Evolutionary conservation across 768 basidiomycete species (phyloP), one percentile per base, ranked within the genome.

Genomic region (Suillus subalutaceus): DNA sequence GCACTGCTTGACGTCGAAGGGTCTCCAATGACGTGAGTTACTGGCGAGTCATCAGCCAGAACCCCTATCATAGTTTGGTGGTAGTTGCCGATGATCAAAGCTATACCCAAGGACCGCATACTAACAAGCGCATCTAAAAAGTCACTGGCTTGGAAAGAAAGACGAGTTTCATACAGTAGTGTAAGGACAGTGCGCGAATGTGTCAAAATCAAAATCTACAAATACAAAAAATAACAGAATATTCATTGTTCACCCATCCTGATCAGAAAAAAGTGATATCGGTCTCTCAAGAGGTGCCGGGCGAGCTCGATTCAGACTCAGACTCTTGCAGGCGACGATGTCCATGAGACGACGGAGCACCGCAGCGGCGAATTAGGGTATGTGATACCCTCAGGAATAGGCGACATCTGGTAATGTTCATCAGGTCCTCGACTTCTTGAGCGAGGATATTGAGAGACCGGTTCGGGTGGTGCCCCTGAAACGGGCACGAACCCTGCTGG

Each of bases 281-380:
- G 77, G 75, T 15, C 75, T 71, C 55, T 66, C 66, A 0, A 77
- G 69, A 18, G 77, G 65, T 16, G 75, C 77, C 6, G 75, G n/a
- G 77, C 44, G 75, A 77, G 9, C 48, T 69, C 20, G 69, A 68
- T 13, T 66, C 72, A 23, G 67, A 71, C 1, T 66, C 72, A 23
- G 67, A 71, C 1, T 61, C 63, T 10, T 53, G 35, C 0, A 70
- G 68, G 41, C 62, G 52, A 30, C 66, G 44, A 13, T 23, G 59
- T 53, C 52, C 58, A 63, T 77, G 75, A 0, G 77, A 74, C 43
- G 75, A 73, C 2, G 65, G 67, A 4, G 70, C 67, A 16, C n/a
- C 77, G 75, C 1, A 37, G 9, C 1, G 75, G 77, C 7, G 77
- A 68, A 2, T 64, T 72, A 0, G 75, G 75, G 44, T 77, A 77